Percentiles rank a stretch among this genome's conserved stretches.
Conservation (phyloP, 2,329 filamentous ascomycete species). For the Penicillium sp. region DNA sequence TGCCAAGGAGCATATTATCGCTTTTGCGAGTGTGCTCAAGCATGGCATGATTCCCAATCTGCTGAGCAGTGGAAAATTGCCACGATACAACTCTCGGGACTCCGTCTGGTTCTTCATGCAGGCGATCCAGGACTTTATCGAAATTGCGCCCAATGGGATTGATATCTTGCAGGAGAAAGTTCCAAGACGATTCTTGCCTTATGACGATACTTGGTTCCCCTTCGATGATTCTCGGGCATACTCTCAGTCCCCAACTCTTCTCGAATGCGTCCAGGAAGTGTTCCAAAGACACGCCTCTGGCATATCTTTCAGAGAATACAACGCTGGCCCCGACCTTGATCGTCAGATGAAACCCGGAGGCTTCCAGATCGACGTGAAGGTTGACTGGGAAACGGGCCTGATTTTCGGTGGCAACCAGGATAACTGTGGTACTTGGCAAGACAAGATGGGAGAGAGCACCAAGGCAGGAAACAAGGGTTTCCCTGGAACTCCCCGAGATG, state of each 20-base stretch:
- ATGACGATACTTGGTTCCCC: conserved; percentile 93
- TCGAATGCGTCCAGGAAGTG: conserved; percentile 89
- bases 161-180: conserved; percentile 73
- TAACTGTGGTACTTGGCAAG: conserved; percentile 99
- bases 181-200: conserved; percentile 83
- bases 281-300: conserved; percentile 88
- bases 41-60: conserved; percentile 98
- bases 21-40: conserved; percentile 94
- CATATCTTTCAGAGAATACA: conserved; percentile 90
- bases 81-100: conserved; percentile 92
- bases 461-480: conserved; percentile 88
- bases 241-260: conserved; percentile 76
- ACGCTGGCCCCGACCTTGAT: conserved; percentile 84
- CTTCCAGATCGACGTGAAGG: conserved; percentile 86
- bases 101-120: conserved; percentile 98
- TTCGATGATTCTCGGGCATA: conserved; percentile 81
- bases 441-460: conserved; percentile 99
- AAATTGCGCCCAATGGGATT: conserved; percentile 74
- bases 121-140: conserved; percentile 88
- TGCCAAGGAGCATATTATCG: conserved; percentile 89
- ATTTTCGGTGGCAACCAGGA: conserved; percentile 90
- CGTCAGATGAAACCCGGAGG: conserved; percentile 89
- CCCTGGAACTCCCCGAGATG: conserved; percentile 94
- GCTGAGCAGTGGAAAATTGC: conserved; percentile 77
- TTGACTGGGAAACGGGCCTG: conserved; percentile 88